Percentiles rank a stretch among this genome's conserved stretches.
Evolutionary conservation across 2,329 filamentous ascomycete species (phyloP).

Genomic region (Fusarium pilosicola): DNA sequence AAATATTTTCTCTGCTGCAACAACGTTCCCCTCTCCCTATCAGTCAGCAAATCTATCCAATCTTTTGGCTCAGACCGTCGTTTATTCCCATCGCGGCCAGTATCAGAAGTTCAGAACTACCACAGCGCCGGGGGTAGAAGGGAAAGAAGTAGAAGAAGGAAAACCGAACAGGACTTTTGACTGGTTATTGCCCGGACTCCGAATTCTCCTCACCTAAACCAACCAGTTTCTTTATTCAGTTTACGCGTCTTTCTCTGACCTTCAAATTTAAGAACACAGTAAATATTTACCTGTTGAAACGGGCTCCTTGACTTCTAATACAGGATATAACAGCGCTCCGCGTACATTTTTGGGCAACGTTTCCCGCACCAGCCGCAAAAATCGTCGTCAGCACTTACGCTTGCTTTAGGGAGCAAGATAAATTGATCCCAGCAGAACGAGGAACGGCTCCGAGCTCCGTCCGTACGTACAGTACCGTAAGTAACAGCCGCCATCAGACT

Average conservation of each 20-base stretch:
- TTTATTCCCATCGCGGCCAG: constrained; percentile 23
- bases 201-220: neutral
- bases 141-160: neutral
- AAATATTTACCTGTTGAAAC: constrained; percentile 10
- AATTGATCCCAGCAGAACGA: constrained; percentile 11
- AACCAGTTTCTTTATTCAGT: neutral
- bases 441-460: constrained; percentile 24
- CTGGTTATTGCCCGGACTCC: neutral
- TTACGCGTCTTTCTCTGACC: constrained; percentile 20
- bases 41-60: constrained; percentile 33
- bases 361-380: constrained; percentile 8
- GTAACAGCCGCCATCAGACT: constrained; percentile 11
- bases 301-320: neutral
- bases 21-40: constrained; percentile 34
- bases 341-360: neutral
- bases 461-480: constrained; percentile 4
- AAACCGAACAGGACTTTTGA: neutral
- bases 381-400: constrained; percentile 12
- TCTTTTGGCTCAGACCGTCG: constrained; percentile 12
- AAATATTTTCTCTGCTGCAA: constrained; percentile 40
- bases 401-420: constrained; percentile 11
- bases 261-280: constrained; percentile 25
- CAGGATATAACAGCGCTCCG: neutral
- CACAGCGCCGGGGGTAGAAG: neutral
- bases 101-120: constrained; percentile 12